These are phyloP conservation scores for Tuber aestivum DNA, from an alignment of 495 filamentous ascomycete species.

Conservation along the genomic window DNA sequence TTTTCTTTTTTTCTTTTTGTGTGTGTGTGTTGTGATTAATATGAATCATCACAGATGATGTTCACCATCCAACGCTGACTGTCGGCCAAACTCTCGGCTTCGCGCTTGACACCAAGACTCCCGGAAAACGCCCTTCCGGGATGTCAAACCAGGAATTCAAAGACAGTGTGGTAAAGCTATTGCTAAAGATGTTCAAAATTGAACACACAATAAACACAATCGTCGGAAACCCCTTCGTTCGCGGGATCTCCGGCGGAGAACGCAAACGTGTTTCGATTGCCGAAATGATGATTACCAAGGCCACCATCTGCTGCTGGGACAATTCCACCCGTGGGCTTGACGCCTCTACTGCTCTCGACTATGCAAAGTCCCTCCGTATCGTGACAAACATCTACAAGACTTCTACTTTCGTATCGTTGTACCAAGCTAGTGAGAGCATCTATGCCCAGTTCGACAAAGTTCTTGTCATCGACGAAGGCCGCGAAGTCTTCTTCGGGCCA, in stretches of 20 bases:
- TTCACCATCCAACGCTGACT: slow-evolving; percentile 74
- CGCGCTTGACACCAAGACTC: slow-evolving; percentile 73
- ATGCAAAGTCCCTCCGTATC: slow-evolving; percentile 64
- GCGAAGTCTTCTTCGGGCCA: slow-evolving; percentile 75
- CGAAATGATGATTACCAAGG: slow-evolving; percentile 66
- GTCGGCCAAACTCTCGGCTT: slow-evolving; percentile 79
- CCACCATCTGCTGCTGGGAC: slow-evolving; percentile 70
- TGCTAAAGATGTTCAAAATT: slow-evolving; percentile 86
- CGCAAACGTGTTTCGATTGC: slow-evolving; percentile 71
- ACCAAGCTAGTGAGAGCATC: slow-evolving; percentile 78
- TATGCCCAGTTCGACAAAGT: slow-evolving; percentile 86
- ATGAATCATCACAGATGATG: slow-evolving; percentile 53
- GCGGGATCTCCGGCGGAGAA: slow-evolving; percentile 82
- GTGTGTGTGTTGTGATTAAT: not conserved
- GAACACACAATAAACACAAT: slow-evolving; percentile 74
- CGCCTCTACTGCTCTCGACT: slow-evolving; percentile 65
- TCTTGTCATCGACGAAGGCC: slow-evolving; percentile 71
- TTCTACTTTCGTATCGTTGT: slow-evolving; percentile 72
- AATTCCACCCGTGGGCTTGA: slow-evolving; percentile 81
- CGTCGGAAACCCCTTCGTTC: slow-evolving; percentile 72
- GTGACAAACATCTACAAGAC: slow-evolving; percentile 74
- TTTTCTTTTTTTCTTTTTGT: not conserved
- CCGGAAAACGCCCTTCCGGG: slow-evolving; percentile 63
- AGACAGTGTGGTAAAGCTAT: slow-evolving; percentile 59
- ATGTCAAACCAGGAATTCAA: slow-evolving; percentile 60